A percentile compares a stretch with the other conserved stretches of the same genome.
Conservation (phyloP, 371 early-diverging fungal species). For the Mucor piriformis region DNA sequence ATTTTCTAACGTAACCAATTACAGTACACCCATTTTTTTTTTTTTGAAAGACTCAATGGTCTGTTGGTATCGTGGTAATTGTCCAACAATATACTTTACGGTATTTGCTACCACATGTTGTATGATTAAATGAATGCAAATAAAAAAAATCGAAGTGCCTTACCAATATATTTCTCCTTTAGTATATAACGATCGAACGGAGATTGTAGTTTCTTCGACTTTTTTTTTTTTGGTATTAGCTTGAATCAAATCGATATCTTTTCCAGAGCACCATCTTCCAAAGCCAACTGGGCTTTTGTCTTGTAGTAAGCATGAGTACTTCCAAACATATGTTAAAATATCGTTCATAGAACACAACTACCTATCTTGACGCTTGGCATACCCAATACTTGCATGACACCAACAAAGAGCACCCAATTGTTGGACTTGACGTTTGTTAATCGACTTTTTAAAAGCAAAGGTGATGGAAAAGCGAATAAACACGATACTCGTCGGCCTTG, state of each 20-base stretch:
- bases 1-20: constrained; percentile 27
- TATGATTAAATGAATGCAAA: constrained; percentile 17
- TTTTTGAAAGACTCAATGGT: constrained; percentile 21
- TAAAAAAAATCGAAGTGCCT: constrained; percentile 9
- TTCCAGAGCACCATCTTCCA: constrained; percentile 19
- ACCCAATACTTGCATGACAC: no score
- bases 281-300: constrained; percentile 16
- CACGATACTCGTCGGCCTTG: no score
- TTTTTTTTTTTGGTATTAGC: constrained; percentile 13
- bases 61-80: constrained; percentile 18
- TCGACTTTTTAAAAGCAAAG: no score
- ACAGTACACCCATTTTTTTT: constrained; percentile 24
- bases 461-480: no score
- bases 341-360: constrained; percentile 9
- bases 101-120: constrained; percentile 13
- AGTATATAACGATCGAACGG: constrained; percentile 15
- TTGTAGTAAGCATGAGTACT: constrained; percentile 14
- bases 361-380: no score
- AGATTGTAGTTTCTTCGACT: background rate
- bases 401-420: no score
- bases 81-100: constrained; percentile 14
- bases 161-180: constrained; percentile 22
- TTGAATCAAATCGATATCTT: constrained; percentile 12
- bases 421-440: no score
- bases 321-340: constrained; percentile 16